phyloP scores from a whole-genome alignment of 768 basidiomycete genomes.

The Lepiota brunneoincarnata region DNA sequence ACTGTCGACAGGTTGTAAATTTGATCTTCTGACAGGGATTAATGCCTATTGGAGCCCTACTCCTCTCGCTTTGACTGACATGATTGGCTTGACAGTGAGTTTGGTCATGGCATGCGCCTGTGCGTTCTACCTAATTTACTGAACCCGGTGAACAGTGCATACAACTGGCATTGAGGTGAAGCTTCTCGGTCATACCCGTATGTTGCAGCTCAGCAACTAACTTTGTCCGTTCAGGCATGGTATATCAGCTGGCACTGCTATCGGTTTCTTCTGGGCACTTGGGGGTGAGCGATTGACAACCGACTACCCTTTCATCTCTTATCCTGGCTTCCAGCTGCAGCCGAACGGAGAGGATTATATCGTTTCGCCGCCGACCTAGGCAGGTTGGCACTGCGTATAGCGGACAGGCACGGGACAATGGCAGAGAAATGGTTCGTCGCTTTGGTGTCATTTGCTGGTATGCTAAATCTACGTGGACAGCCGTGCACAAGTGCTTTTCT shows the following conservation, averaged over 20 bases:
- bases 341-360: conserved; percentile 61
- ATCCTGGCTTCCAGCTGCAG: conserved; percentile 38
- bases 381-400: conserved; percentile 65
- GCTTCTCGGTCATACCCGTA: background rate
- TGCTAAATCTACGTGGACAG: conserved; percentile 27
- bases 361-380: conserved; percentile 68
- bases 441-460: background rate
- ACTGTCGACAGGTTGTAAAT: background rate
- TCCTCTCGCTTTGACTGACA: conserved; percentile 52
- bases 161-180: conserved; percentile 58
- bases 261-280: conserved; percentile 73
- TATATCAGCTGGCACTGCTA: conserved; percentile 64
- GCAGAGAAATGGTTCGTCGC: conserved; percentile 63
- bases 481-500: conserved; percentile 60
- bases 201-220: background rate
- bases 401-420: conserved; percentile 58
- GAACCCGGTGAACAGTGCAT: conserved; percentile 48
- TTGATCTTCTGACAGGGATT: conserved; percentile 36
- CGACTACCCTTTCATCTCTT: background rate
- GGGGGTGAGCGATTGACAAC: conserved; percentile 39
- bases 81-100: conserved; percentile 65
- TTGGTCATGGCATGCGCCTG: background rate
- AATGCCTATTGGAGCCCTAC: conserved; percentile 72
- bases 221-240: conserved; percentile 43
- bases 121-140: background rate